These are phyloP conservation scores for Ambrosia trifida DNA, from an alignment of 129 eudicot genomes.

Conservation along the genomic window DNA sequence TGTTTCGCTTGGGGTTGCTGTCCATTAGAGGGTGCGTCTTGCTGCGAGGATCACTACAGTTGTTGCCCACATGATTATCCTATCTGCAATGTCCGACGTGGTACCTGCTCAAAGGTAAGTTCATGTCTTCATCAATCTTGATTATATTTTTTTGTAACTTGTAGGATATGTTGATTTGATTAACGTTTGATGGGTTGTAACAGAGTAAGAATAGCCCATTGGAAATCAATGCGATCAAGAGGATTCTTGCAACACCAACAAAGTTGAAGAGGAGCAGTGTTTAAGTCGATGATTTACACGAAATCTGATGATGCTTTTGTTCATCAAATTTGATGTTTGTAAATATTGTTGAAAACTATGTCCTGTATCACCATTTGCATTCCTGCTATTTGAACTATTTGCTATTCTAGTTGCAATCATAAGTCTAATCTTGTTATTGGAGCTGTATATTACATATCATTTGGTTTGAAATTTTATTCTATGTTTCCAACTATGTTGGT, in stretches of 20 bases:
- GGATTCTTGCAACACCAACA: slow-evolving; percentile 57
- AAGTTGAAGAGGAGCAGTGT: slow-evolving; percentile 30
- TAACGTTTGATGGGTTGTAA: slow-evolving; percentile 21
- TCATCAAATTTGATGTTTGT: neutral
- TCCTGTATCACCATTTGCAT: slow-evolving; percentile 10
- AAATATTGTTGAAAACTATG: slow-evolving; percentile 1
- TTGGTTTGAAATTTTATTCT: neutral
- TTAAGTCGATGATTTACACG: slow-evolving; percentile 16
- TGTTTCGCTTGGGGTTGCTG: slow-evolving; percentile 98
- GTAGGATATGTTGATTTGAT: neutral
- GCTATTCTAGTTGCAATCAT: slow-evolving; percentile 3
- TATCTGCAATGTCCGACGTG: slow-evolving; percentile 60
- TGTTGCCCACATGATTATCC: slow-evolving; percentile 96
- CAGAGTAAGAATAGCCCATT: slow-evolving; percentile 86
- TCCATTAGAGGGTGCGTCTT: slow-evolving; percentile 75
- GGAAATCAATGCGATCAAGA: slow-evolving; percentile 52
- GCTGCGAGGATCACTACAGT: slow-evolving; percentile 86
- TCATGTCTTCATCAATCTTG: neutral
- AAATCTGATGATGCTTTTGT: neutral
- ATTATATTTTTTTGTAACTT: neutral
- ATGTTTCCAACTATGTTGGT: neutral
- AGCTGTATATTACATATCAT: neutral
- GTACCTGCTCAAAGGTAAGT: slow-evolving; percentile 74
- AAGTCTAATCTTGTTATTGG: neutral
- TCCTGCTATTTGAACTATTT: neutral